A percentile compares a stretch with the other conserved stretches of the same genome.
phyloP scores from a whole-genome alignment of 2,329 filamentous ascomycete genomes.

The Decorospora gaudefroyi region DNA sequence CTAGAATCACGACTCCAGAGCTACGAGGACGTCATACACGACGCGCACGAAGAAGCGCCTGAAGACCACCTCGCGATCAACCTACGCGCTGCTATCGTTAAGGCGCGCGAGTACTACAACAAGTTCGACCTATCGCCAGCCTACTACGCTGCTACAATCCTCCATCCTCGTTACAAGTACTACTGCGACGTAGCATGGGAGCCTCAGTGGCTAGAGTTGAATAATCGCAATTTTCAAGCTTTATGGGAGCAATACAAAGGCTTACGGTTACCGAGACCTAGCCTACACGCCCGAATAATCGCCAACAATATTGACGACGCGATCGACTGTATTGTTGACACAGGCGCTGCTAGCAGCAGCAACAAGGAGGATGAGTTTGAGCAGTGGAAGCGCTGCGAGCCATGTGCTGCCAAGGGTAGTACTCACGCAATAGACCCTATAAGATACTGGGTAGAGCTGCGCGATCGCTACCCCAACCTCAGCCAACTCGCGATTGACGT shows the following conservation, averaged over 20 bases:
- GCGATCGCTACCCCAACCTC: background rate
- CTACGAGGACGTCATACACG: background rate
- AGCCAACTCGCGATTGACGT: background rate
- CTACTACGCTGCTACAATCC: constrained; percentile 12
- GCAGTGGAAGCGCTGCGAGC: background rate
- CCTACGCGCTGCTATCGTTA: background rate
- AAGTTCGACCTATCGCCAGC: constrained; percentile 6
- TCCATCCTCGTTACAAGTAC: constrained; percentile 2
- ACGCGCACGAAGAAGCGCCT: too few relatives aligned
- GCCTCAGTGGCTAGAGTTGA: background rate
- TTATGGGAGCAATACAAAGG: background rate
- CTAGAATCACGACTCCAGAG: background rate
- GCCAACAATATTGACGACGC: background rate
- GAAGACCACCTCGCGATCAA: constrained; percentile 14
- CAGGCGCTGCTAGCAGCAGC: background rate
- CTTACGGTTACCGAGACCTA: background rate
- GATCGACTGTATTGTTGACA: background rate
- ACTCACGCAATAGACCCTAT: background rate
- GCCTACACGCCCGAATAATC: background rate
- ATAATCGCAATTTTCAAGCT: background rate
- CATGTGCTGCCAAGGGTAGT: background rate
- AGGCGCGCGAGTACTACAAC: constrained; percentile 11
- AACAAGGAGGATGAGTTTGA: background rate
- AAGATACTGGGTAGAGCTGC: background rate
- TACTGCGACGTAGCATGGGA: constrained; percentile 4